These are phyloP conservation scores for Balansia obtecta DNA, from an alignment of 2,329 filamentous ascomycete species.

Conservation along the genomic window DNA sequence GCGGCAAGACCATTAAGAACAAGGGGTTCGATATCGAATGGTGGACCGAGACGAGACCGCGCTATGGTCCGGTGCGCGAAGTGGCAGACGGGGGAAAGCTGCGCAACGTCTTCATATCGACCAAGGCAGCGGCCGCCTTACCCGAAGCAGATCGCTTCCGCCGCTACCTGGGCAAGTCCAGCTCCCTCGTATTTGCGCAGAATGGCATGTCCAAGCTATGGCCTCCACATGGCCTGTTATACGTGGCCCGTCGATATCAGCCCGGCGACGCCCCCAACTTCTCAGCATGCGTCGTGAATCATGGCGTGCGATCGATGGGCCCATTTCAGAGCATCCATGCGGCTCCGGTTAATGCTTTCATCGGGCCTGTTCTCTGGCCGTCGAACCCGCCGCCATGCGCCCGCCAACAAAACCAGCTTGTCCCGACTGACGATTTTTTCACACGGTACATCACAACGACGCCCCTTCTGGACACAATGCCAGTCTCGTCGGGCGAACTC, in stretches of 20 bases:
- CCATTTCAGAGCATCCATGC: conserved; percentile 41
- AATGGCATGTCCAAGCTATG: conserved; percentile 70
- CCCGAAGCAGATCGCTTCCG: conserved; percentile 45
- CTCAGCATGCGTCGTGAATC: conserved; percentile 51
- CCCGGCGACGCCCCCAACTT: conserved; percentile 46
- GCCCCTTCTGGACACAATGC: conserved; percentile 28
- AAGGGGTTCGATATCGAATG: conserved; percentile 38
- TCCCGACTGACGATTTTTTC: conserved; percentile 22
- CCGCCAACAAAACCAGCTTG: neutral
- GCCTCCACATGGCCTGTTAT: conserved; percentile 36
- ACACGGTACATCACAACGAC: conserved; percentile 28
- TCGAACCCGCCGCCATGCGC: neutral
- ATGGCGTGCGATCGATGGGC: conserved; percentile 39
- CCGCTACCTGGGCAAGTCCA: conserved; percentile 46
- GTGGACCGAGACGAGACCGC: conserved; percentile 36
- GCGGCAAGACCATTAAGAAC: conserved; percentile 17
- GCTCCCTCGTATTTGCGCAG: conserved; percentile 73
- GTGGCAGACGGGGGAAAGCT: conserved; percentile 35
- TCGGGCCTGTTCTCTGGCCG: conserved; percentile 33
- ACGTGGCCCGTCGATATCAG: conserved; percentile 28
- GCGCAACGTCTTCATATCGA: conserved; percentile 63
- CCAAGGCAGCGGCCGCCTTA: conserved; percentile 61
- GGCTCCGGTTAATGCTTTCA: conserved; percentile 32
- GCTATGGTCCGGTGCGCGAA: conserved; percentile 24
- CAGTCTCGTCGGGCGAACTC: conserved; percentile 30